Conservation (phyloP, 805 yeast genomes). For the Wickerhamomyces bovis region DNA sequence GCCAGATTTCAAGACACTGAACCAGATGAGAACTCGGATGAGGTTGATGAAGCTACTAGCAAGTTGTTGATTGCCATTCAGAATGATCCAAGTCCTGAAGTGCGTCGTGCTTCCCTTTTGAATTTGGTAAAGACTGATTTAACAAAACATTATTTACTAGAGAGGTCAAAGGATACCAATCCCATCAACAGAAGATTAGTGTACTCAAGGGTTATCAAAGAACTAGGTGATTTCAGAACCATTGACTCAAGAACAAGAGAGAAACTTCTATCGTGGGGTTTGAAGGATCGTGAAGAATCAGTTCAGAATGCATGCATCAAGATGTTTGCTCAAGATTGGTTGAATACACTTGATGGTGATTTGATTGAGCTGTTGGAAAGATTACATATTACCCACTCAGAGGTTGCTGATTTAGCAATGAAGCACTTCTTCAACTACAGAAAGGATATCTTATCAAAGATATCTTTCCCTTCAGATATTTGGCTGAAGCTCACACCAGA, state of each 20-base stretch:
- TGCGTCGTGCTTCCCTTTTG: constrained; percentile 75
- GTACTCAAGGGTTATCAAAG: constrained; percentile 61
- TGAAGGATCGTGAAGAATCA: constrained; percentile 73
- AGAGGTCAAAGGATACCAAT: constrained; percentile 78
- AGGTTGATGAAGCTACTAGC: constrained; percentile 40
- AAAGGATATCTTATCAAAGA: constrained; percentile 53
- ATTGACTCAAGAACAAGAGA: constrained; percentile 55
- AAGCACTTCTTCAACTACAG: constrained; percentile 54
- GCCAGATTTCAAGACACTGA: constrained; percentile 64
- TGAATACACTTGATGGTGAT: constrained; percentile 60
- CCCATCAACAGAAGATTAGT: constrained; percentile 66
- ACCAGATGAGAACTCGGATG: constrained; percentile 20
- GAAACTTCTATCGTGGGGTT: constrained; percentile 72
- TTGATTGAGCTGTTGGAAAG: constrained; percentile 65
- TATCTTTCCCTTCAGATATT: constrained; percentile 56
- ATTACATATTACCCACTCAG: constrained; percentile 62
- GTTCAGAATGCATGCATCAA: constrained; percentile 69
- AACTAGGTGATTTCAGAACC: constrained; percentile 55
- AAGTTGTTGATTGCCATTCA: constrained; percentile 48
- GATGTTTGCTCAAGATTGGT: constrained; percentile 71
- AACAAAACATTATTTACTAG: constrained; percentile 57
- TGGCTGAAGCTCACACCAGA: constrained; percentile 74
- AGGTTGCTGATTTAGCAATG: constrained; percentile 63
- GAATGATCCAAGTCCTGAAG: constrained; percentile 83
- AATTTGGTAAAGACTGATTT: constrained; percentile 52